Conservation (phyloP, 805 yeast species). For the Pichia paraexigua region DNA sequence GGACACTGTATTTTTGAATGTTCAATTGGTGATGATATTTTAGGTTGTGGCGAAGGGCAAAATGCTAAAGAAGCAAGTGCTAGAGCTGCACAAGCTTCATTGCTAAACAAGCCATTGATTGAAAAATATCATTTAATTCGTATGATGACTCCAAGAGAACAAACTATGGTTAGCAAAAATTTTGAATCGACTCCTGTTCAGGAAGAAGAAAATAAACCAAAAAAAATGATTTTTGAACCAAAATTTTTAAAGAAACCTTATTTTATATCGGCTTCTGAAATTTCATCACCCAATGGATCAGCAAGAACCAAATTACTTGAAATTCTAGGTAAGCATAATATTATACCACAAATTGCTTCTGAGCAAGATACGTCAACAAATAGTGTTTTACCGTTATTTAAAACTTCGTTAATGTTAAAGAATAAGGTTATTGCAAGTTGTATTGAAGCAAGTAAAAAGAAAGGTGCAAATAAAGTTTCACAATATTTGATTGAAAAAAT, state of each 20-base stretch:
- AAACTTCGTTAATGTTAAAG: conserved; percentile 24
- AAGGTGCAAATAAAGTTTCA: conserved; percentile 34
- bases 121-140: conserved; percentile 58
- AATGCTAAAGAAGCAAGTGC: conserved; percentile 71
- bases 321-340: conserved; percentile 4
- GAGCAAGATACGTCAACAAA: conserved; percentile 2
- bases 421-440: conserved; percentile 29
- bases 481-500: conserved; percentile 20
- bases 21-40: conserved; percentile 49
- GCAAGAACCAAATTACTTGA: conserved; percentile 7
- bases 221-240: neutral
- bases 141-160: conserved; percentile 40
- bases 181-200: neutral
- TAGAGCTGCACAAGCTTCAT: conserved; percentile 77
- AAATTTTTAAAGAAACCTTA: conserved; percentile 1
- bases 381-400: conserved; percentile 16
- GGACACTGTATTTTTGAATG: conserved; percentile 38
- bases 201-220: neutral
- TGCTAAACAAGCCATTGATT: conserved; percentile 47
- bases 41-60: conserved; percentile 69
- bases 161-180: conserved; percentile 11
- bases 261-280: neutral
- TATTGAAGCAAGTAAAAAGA: conserved; percentile 29
- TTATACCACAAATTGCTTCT: conserved; percentile 27
- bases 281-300: neutral